These are phyloP conservation scores for Candida golubevii DNA, from an alignment of 805 yeast species.

Conservation along the genomic window DNA sequence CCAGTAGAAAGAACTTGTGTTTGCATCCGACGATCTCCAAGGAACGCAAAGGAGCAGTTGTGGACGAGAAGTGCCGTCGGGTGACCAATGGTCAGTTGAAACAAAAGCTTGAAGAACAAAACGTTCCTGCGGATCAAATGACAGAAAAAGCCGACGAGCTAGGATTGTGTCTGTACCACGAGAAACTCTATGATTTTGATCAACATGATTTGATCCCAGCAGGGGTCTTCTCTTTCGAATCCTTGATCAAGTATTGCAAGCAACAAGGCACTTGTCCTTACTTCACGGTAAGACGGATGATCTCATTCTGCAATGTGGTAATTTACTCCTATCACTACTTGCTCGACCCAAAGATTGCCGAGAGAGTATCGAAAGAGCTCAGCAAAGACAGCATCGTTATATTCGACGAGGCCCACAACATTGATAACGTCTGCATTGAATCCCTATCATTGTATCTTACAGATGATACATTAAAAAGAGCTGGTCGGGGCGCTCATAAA, in stretches of 20 bases:
- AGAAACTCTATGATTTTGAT: constrained; percentile 77
- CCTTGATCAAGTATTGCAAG: constrained; percentile 71
- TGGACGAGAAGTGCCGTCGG: constrained; percentile 94
- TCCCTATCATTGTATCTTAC: constrained; percentile 88
- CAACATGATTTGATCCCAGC: constrained; percentile 86
- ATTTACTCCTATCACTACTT: constrained; percentile 96
- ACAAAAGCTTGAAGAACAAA: constrained; percentile 49
- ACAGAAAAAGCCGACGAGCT: constrained; percentile 34
- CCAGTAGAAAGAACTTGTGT: constrained; percentile 92
- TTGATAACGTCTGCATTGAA: constrained; percentile 97
- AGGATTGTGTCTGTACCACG: constrained; percentile 80
- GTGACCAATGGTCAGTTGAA: constrained; percentile 89
- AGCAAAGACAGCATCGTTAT: constrained; percentile 91
- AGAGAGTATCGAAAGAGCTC: constrained; percentile 86
- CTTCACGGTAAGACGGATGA: constrained; percentile 97
- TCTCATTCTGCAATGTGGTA: constrained; percentile 86
- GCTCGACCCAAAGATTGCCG: constrained; percentile 95
- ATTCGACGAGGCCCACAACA: constrained; percentile 98
- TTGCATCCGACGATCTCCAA: constrained; percentile 82
- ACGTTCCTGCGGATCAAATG: constrained; percentile 46
- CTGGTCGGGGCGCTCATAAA: constrained; percentile 80
- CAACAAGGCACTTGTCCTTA: constrained; percentile 86
- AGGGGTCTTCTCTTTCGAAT: constrained; percentile 94
- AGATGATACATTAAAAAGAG: constrained; percentile 80
- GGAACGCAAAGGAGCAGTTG: constrained; percentile 86